Base-by-base conservation (phyloP, 345 rosid species). In the Physaria fendleri region DNA sequence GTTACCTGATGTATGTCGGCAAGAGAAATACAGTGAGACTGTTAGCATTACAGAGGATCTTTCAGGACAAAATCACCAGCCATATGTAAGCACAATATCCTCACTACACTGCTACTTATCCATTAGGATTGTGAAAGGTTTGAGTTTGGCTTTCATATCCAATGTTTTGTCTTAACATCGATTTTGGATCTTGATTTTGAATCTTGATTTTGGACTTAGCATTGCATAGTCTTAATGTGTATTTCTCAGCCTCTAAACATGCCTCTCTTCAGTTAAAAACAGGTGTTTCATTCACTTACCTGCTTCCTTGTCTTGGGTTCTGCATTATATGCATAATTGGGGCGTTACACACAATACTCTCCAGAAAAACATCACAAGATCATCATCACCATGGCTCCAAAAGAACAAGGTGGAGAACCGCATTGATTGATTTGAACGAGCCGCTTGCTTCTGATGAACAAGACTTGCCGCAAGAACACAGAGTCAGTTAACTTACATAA, bases 281-380 rank as follows among this genome's bases (percentile, higher is more conserved):
- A 52, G 67, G 66, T 44, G 62, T 8, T 52, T 60, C 37, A 35
- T 37, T 54, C 57, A 29, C 63, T 37, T 27, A 13, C 46, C 43
- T 62, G 63, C 45, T 69, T 69, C 73, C 68, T 15, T 16, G 46
- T 38, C 42, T 69, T 62, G 68, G 35, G 1, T 38, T 69, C 62
- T 54, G 73, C 68, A 61, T 69, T 2, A 0, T 54, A 22, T 54
- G 56, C 57, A 62, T 69, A 25, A 12, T 39, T 22, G 63, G 63
- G 43, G 47, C 52, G 23, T 2, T 53, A 21, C 57, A 29, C 50
- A 17, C 56, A 21, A 22, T 22, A 29, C 21, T 69, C 44, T 38
- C 62, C 15, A 35, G 17, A 20, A 60, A 28, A 37, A 35, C 8
- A 21, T 43, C 62, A 37, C 21, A 0, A 34, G 55, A 0, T 59